Evolutionary conservation across 192 early-diverging fungal genomes (phyloP).

Genomic region (Geosiphon pyriformis): DNA sequence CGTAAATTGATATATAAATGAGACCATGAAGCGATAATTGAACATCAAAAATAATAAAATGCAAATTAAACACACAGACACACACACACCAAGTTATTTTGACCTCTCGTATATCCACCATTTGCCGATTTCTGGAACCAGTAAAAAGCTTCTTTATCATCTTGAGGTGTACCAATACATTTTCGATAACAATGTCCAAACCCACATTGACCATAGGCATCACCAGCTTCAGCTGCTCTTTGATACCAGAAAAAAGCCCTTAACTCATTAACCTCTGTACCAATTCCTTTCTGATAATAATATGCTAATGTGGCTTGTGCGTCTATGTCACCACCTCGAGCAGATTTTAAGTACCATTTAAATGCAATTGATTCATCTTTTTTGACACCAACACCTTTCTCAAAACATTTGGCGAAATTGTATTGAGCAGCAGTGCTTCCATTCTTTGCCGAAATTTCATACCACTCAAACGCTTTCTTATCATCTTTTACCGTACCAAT

Average conservation of each 20-base stretch:
- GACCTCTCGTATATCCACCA: neutral
- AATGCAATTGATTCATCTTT: conserved; percentile 26
- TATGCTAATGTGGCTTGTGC: conserved; percentile 78
- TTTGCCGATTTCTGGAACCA: neutral
- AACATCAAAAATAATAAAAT: too few species aligned
- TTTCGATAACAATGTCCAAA: conserved; percentile 81
- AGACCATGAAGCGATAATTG: too few species aligned
- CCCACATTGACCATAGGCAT: conserved; percentile 41
- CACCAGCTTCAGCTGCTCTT: conserved; percentile 45
- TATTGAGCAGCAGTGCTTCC: conserved; percentile 36
- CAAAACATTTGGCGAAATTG: conserved; percentile 54
- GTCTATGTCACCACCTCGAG: conserved; percentile 63
- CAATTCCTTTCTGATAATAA: conserved; percentile 76
- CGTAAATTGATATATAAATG: too few species aligned
- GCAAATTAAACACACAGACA: too few species aligned
- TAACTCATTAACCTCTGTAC: conserved; percentile 47
- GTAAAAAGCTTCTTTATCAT: conserved; percentile 39
- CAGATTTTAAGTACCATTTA: conserved; percentile 59
- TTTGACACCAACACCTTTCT: conserved; percentile 46
- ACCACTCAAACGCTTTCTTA: neutral
- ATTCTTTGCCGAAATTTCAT: neutral
- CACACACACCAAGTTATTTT: neutral
- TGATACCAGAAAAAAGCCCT: conserved; percentile 63
- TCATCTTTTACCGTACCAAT: neutral
- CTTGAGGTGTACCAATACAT: conserved; percentile 63